Evolutionary conservation across 1,139 yeast species (phyloP).

Genomic region (Kazachstania sp.): DNA sequence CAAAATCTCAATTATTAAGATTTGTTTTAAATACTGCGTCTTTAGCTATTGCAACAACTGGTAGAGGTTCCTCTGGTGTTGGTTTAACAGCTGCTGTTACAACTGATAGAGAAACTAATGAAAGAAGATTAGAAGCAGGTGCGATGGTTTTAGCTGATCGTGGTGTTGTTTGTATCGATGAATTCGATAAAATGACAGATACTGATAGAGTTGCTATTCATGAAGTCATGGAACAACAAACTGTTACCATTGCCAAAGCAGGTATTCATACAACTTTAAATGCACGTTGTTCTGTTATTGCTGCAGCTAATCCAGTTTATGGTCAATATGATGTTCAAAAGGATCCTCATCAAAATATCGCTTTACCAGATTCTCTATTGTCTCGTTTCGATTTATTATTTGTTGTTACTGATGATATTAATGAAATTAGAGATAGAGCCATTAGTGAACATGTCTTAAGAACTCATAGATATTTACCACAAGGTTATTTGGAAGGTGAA

Average conservation of each 20-base stretch:
- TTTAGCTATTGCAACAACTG: conserved; percentile 95
- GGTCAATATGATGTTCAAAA: conserved; percentile 96
- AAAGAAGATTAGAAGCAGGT: conserved; percentile 94
- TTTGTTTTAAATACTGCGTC: conserved; percentile 93
- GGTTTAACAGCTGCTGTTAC: conserved; percentile 99
- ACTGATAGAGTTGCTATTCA: conserved; percentile 96
- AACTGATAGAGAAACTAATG: conserved; percentile 94
- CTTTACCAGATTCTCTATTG: conserved; percentile 88
- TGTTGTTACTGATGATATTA: conserved; percentile 92
- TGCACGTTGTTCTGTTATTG: conserved; percentile 95
- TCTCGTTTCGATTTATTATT: conserved; percentile 95
- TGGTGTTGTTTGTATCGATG: conserved; percentile 97
- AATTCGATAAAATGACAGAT: conserved; percentile 96
- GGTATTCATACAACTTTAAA: conserved; percentile 95
- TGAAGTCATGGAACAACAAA: conserved; percentile 99
- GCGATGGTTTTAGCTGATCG: conserved; percentile 98
- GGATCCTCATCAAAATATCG: conserved; percentile 95
- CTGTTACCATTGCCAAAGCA: conserved; percentile 96
- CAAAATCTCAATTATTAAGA: conserved; percentile 89
- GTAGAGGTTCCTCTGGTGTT: conserved; percentile 98
- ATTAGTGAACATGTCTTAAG: conserved; percentile 92
- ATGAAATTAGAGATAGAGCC: conserved; percentile 73
- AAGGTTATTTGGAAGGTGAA: conserved; percentile 87
- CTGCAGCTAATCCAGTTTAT: conserved; percentile 97
- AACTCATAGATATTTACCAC: conserved; percentile 85